Evolutionary conservation across 805 yeast species (phyloP), one percentile per base, ranked within the genome.

Genomic region (Kuraishia floccosa): DNA sequence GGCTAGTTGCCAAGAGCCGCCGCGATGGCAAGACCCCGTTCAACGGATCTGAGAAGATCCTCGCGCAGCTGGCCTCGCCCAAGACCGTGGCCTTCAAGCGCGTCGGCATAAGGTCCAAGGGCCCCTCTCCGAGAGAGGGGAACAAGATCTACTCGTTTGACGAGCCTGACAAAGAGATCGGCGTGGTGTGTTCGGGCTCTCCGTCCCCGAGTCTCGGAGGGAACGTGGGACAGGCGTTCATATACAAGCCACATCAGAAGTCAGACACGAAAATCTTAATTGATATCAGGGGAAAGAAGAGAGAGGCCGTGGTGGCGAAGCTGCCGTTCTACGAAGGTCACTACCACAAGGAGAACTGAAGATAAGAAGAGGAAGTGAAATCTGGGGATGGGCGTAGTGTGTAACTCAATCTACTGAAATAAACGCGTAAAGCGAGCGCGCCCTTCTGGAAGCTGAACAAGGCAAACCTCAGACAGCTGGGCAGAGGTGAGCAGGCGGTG

Each of bases 51-150:
- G 60, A 63, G 9, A 71, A 60, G 43, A 82, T 91, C 32, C 59
- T 84, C 37, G 58, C 60, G 4, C 96, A 87, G 54, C 50, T 91
- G 32, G 47, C 40, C 4, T 61, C 65, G 28, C 76, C 82, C 40
- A 83, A 85, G 51, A 53, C 64, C 3, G 71, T 72, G 17, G 48
- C 60, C 19, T 63, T 65, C 33, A 65, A 72, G 30, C 75, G 98
- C 47, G 80, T 85, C 10, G 97, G 96, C 2, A 64, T 81, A 43
- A 52, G 56, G 9, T 72, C 78, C 6, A 68, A 65, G 40, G 96
- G 97, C 2, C 96, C 97, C 8, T 85, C 98, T 2, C 96, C 97
- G 20, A 75, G 98, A 55, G 79, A 77, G 17, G 85, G 82, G 7
- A 63, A 72, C 41, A 72, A 72, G 43, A 68, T 89, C 10, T 77